Percentiles rank a stretch among this genome's conserved stretches.
These are phyloP conservation scores for Trichoderma afroharzianum DNA, from an alignment of 2,329 filamentous ascomycete species.

Conservation along the genomic window DNA sequence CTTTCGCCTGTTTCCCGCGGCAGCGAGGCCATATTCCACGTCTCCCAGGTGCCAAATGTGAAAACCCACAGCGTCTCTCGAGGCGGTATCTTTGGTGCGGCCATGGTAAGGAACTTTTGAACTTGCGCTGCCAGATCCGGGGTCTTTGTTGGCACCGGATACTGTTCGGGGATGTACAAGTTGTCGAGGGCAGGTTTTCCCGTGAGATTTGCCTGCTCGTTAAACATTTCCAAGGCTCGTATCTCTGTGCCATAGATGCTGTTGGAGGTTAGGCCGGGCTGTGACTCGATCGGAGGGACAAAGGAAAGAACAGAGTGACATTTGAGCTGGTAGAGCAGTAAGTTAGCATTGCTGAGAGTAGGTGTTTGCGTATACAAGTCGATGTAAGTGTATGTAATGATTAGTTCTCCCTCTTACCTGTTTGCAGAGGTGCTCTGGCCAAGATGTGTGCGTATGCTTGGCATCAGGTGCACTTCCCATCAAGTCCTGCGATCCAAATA, in stretches of 20 bases:
- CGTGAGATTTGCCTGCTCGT: slow-evolving; percentile 30
- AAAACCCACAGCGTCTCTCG: slow-evolving; percentile 53
- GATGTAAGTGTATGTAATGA: neutral
- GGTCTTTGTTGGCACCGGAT: slow-evolving; percentile 37
- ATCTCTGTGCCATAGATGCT: slow-evolving; percentile 45
- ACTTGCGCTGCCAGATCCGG: slow-evolving; percentile 46
- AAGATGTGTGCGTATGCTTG: slow-evolving; percentile 30
- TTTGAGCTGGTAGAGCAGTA: slow-evolving; percentile 34
- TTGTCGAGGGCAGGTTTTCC: slow-evolving; percentile 41
- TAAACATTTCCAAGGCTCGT: slow-evolving; percentile 35
- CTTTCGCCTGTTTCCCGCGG: slow-evolving; percentile 38
- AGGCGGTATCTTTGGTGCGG: slow-evolving; percentile 32
- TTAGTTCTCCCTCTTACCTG: slow-evolving; percentile 35
- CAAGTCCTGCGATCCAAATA: slow-evolving; percentile 49
- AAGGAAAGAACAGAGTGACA: slow-evolving; percentile 47
- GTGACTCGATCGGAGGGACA: slow-evolving; percentile 42
- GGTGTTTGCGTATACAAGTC: neutral
- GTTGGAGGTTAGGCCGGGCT: slow-evolving; percentile 51
- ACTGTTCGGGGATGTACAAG: slow-evolving; percentile 40
- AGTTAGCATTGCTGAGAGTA: neutral
- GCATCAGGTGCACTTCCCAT: slow-evolving; percentile 38
- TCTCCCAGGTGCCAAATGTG: slow-evolving; percentile 52
- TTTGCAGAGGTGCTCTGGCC: slow-evolving; percentile 48
- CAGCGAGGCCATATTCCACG: slow-evolving; percentile 49
- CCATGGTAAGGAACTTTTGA: slow-evolving; percentile 41